Evolutionary conservation across 768 basidiomycete species (phyloP), one percentile per base, ranked within the genome.

Genomic region (Naematelia encephala): DNA sequence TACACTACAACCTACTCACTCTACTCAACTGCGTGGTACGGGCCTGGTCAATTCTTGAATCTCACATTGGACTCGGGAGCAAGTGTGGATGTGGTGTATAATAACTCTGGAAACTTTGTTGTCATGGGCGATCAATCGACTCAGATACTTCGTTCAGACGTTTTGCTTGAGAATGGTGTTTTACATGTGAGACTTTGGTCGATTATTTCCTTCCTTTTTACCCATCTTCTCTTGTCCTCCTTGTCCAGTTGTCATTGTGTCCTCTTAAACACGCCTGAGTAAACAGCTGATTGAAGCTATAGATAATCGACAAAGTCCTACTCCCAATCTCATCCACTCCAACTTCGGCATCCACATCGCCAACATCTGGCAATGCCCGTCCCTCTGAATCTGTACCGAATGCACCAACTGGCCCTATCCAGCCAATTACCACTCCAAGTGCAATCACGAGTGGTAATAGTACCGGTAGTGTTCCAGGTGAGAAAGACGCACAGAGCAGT

Each of bases 121-220:
- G 45, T 34, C 13, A 27, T 16, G 27, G 62, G 66, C 0, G 60
- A 52, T 19, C 45, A 56, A 3, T 54, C 56, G 29, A 65, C 71
- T 2, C 63, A 54, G 27, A 65, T 73, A 27, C 26, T 73, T 5
- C 34, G 65, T 29, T 61, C 62, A 25, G 72, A 73, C 50, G 62
- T 73, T 4, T 51, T 59, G 21, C 49, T 73, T 14, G 54, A 66
- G 52, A 73, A 73, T 39, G 72, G 72, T 3, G 72, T 73, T 22
- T 50, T 73, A 54, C 72, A 73, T 55, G 72, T 73, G 50, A 67
- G 72, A 69, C 28, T 43, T 4, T n/a, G n/a, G n/a, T n/a, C n/a
- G n/a, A n/a, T n/a, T n/a, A n/a, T n/a, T 42, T 43, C 30, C 52
- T 4, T 21, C 34, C 14, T 43, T 14, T 13, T 21, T 13, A 28